Evolutionary conservation across 1,284 basidiomycete genomes (phyloP), one percentile per base, ranked within the genome.

Genomic region (Trichosporon coremiiforme): DNA sequence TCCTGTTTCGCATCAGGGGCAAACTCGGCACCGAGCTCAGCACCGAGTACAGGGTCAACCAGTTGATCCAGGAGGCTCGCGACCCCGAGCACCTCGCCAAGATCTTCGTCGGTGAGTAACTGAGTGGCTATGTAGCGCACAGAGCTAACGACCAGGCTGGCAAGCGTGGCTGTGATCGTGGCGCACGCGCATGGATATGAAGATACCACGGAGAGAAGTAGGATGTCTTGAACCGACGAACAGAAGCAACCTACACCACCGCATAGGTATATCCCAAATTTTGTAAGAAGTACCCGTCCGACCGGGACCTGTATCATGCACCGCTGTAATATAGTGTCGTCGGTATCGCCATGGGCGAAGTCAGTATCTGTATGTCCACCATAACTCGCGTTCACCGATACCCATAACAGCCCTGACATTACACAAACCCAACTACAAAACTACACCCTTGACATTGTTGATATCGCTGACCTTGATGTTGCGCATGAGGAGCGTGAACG

Each of bases 31-130:
- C 89, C 74, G 87, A 89, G 12, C 85, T 98, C 74, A 96, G 93
- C 77, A 91, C 96, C 41, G 93, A 97, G 81, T 95, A 93, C 77
- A 92, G 91, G 3, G 94, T 99, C 71, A 98, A 97, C 83, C 91
- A 95, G 80, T 87, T 99, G 47, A 91, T 98, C 70, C 90, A 92
- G 29, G 90, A 95, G 79, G 96, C 96, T 47, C 92, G 89, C 50
- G 92, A 96, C 79, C 82, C 86, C 0, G 85, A 85, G 45, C 92
- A 94, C 80, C 84, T 98, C 38, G 90, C 89, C 1, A 87, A 86
- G 31, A 94, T 98, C 77, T 99, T 88, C 78, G 77, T 81, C 71
- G 93, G 92, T 78, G 66, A 67, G 80, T 77, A 22, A 20, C 10
- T 29, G 25, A 25, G 25, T 25, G 25, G 25, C 25, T 25, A 25